phyloP scores from a whole-genome alignment of 2,329 filamentous ascomycete genomes.

The Colletotrichum sp. region DNA sequence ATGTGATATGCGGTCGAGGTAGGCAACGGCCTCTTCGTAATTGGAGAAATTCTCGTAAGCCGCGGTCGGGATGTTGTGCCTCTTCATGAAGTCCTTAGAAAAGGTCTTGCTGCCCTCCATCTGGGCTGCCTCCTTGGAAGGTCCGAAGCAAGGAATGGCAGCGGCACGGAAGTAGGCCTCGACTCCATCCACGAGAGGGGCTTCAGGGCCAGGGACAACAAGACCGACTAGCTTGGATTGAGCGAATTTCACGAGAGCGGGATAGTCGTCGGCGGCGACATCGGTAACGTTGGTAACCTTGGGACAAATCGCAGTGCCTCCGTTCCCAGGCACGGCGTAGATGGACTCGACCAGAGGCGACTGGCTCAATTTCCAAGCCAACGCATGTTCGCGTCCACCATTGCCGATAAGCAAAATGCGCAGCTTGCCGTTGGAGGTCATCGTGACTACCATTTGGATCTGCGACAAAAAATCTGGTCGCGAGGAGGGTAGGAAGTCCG shows the following conservation, averaged over 20 bases:
- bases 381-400: constrained; percentile 77
- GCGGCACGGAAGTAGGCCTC: constrained; percentile 68
- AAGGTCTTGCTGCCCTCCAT: constrained; percentile 84
- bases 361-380: constrained; percentile 77
- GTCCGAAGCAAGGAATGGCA: constrained; percentile 71
- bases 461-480: background rate
- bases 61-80: constrained; percentile 75
- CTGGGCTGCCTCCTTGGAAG: constrained; percentile 69
- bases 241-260: constrained; percentile 65
- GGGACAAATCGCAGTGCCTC: constrained; percentile 62
- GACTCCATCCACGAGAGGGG: constrained; percentile 77
- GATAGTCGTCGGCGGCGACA: constrained; percentile 60
- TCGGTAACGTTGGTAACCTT: constrained; percentile 64
- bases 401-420: constrained; percentile 72
- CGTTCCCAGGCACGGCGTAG: constrained; percentile 64
- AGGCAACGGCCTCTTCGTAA: constrained; percentile 63
- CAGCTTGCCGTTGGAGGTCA: constrained; percentile 5
- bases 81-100: constrained; percentile 81
- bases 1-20: constrained; percentile 64
- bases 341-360: constrained; percentile 68
- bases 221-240: constrained; percentile 67
- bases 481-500: background rate
- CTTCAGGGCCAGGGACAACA: constrained; percentile 77
- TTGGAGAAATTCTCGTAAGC: constrained; percentile 72
- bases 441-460: background rate